Evolutionary conservation across 2,329 filamentous ascomycete genomes (phyloP).

Genomic region (Sporothrix brunneoviolacea): DNA sequence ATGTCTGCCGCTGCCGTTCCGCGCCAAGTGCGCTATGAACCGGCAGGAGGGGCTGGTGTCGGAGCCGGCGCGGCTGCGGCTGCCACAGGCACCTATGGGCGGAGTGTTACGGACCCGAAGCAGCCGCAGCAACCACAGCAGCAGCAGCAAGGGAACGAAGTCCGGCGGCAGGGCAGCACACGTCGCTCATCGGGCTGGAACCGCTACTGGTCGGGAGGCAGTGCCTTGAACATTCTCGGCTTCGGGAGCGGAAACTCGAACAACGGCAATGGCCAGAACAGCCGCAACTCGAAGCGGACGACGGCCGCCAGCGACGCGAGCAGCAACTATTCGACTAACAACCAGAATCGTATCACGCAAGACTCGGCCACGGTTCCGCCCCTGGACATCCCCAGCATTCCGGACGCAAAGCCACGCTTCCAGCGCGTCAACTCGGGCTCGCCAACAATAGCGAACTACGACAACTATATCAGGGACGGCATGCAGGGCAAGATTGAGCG

Average conservation of each 20-base stretch:
- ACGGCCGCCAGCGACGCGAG: constrained; percentile 50
- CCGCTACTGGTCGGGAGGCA: constrained; percentile 69
- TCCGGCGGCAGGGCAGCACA: constrained; percentile 34
- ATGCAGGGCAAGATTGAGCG: constrained; percentile 58
- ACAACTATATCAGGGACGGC: constrained; percentile 44
- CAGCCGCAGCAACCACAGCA: constrained; percentile 3
- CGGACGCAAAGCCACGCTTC: constrained; percentile 53
- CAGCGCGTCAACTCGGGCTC: constrained; percentile 63
- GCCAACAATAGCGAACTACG: constrained; percentile 59
- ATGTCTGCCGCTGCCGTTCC: constrained; percentile 21
- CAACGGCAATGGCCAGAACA: constrained; percentile 27
- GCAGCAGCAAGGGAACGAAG: constrained; percentile 27
- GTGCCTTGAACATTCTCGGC: constrained; percentile 58
- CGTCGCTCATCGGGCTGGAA: constrained; percentile 70
- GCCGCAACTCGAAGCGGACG: constrained; percentile 32
- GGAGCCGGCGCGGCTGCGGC: constrained; percentile 1
- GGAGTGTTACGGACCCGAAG: constrained; percentile 8
- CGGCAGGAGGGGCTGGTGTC: neutral
- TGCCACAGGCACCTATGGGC: constrained; percentile 3
- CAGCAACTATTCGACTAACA: constrained; percentile 39
- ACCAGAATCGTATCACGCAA: constrained; percentile 44
- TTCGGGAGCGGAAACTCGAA: constrained; percentile 41
- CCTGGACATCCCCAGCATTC: constrained; percentile 46
- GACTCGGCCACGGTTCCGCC: constrained; percentile 66
- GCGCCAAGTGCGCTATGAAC: constrained; percentile 32